A percentile compares a stretch with the other conserved stretches of the same genome.
Conservation (phyloP, 1,284 basidiomycete genomes). For the Albatrellus sp. region DNA sequence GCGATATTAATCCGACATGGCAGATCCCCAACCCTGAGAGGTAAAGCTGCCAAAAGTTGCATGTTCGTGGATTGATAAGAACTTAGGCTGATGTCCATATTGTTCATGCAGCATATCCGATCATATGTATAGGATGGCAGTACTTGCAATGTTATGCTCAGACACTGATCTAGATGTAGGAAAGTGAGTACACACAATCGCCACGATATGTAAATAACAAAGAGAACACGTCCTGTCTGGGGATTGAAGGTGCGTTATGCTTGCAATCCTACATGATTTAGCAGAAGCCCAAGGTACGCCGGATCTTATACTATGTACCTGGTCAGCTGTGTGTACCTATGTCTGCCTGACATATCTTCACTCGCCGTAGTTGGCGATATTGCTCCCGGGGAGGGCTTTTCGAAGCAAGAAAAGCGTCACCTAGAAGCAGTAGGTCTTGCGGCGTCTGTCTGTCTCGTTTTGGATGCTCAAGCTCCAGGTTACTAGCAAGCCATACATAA, state of each 20-base stretch:
- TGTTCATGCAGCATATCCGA: constrained; percentile 66
- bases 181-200: constrained; percentile 35
- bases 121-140: constrained; percentile 96
- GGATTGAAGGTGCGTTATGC: constrained; percentile 67
- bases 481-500: constrained; percentile 80
- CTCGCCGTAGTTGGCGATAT: constrained; percentile 74
- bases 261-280: constrained; percentile 88
- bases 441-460: too few species aligned
- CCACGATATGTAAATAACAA: too few species aligned
- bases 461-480: neutral
- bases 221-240: neutral
- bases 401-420: constrained; percentile 68
- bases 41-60: constrained; percentile 22
- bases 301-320: too few species aligned
- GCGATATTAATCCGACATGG: neutral
- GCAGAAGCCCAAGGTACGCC: constrained; percentile 82
- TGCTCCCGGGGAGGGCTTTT: constrained; percentile 78
- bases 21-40: constrained; percentile 75
- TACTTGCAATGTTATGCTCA: constrained; percentile 77
- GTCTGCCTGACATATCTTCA: neutral
- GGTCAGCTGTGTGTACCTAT: neutral
- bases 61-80: neutral
- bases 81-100: neutral
- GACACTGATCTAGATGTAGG: constrained; percentile 64
- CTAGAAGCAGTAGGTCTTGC: constrained; percentile 49